Percentiles rank a stretch among this genome's conserved stretches.
These are phyloP conservation scores for Fonsecaea monophora DNA, from an alignment of 2,329 filamentous ascomycete genomes.

Conservation along the genomic window DNA sequence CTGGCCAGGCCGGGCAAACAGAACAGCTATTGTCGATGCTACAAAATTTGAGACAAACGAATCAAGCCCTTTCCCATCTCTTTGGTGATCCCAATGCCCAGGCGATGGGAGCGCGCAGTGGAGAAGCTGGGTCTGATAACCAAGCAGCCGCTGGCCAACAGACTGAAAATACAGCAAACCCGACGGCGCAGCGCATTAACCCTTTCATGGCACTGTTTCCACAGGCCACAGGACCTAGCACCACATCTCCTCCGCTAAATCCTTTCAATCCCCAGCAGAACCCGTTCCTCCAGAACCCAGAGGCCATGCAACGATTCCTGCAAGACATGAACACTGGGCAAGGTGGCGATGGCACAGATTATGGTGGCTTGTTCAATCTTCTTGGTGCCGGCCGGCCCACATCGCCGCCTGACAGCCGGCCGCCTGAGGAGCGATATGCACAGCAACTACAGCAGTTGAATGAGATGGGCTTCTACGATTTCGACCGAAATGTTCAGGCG, in stretches of 20 bases:
- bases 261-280: slow-evolving; percentile 50
- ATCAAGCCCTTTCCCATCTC: not conserved
- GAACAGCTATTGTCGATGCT: slow-evolving; percentile 45
- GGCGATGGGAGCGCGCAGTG: slow-evolving; percentile 41
- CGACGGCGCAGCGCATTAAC: slow-evolving; percentile 58
- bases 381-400: slow-evolving; percentile 49
- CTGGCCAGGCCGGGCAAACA: not conserved
- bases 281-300: slow-evolving; percentile 66
- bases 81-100: slow-evolving; percentile 45
- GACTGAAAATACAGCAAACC: slow-evolving; percentile 41
- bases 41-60: slow-evolving; percentile 2
- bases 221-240: slow-evolving; percentile 40
- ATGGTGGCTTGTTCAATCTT: slow-evolving; percentile 43
- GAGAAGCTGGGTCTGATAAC: slow-evolving; percentile 48
- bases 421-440: slow-evolving; percentile 91
- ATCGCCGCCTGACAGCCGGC: slow-evolving; percentile 77
- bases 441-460: slow-evolving; percentile 91
- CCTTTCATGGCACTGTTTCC: slow-evolving; percentile 73
- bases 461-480: slow-evolving; percentile 99
- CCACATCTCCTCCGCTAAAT: slow-evolving; percentile 46
- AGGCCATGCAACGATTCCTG: slow-evolving; percentile 64
- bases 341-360: slow-evolving; percentile 54
- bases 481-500: slow-evolving; percentile 89
- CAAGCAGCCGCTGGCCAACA: slow-evolving; percentile 43
- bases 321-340: slow-evolving; percentile 50